Evolutionary conservation across 2,329 filamentous ascomycete species (phyloP).

Genomic region (Escovopsis sp.): DNA sequence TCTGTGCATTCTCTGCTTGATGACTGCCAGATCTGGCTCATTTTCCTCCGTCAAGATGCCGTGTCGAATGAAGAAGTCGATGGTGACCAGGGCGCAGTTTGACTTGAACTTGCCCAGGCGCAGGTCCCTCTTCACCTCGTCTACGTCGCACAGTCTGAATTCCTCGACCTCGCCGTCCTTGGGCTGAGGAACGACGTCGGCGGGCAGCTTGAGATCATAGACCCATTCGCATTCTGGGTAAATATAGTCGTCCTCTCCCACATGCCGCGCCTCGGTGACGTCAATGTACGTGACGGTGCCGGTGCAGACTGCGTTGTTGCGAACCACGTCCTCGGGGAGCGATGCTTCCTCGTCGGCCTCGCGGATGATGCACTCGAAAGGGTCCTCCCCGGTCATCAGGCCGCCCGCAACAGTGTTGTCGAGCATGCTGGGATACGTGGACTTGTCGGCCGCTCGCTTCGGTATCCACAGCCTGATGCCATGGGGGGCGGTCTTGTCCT

Average conservation of each 20-base stretch:
- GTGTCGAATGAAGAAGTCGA: conserved; percentile 85
- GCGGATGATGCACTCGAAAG: conserved; percentile 68
- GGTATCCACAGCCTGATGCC: conserved; percentile 77
- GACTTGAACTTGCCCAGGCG: conserved; percentile 71
- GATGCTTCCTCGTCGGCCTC: conserved; percentile 85
- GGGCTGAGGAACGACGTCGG: conserved; percentile 54
- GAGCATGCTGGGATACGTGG: conserved; percentile 81
- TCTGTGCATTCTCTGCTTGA: conserved; percentile 61
- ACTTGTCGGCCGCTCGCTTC: conserved; percentile 58
- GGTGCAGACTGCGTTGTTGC: conserved; percentile 38
- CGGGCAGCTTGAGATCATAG: conserved; percentile 70
- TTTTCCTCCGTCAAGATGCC: conserved; percentile 66
- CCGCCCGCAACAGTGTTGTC: conserved; percentile 84
- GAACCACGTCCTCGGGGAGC: conserved; percentile 55
- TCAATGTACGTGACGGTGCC: conserved; percentile 78
- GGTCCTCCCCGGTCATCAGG: conserved; percentile 64
- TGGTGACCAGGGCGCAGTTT: conserved; percentile 69
- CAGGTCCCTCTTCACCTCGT: conserved; percentile 60
- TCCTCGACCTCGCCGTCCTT: conserved; percentile 81
- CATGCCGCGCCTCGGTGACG: conserved; percentile 58
- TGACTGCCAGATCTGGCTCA: conserved; percentile 65
- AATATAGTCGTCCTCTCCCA: conserved; percentile 66
- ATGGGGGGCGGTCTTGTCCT: conserved; percentile 21
- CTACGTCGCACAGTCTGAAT: conserved; percentile 63
- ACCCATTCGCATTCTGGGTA: conserved; percentile 88